Evolutionary conservation across 441 rosid genomes (phyloP).

Genomic region (Pelargonium australe): DNA sequence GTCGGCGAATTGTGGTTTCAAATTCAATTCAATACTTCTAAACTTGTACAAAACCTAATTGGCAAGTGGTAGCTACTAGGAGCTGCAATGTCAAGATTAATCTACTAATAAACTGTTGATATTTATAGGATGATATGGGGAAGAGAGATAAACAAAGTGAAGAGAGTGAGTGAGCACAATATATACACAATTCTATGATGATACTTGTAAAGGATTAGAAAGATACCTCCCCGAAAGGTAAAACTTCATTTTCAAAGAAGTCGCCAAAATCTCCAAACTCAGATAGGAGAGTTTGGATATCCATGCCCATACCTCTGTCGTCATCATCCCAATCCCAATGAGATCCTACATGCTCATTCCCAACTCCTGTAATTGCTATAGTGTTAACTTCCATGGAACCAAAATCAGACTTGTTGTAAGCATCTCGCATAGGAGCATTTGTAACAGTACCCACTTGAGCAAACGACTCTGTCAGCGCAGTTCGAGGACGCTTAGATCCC

Average conservation of each 20-base stretch:
- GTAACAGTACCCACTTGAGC: conserved; percentile 58
- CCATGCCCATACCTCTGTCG: conserved; percentile 81
- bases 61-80: not conserved
- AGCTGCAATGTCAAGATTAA: not conserved
- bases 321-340: conserved; percentile 95
- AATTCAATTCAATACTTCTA: not conserved
- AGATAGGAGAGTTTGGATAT: conserved; percentile 94
- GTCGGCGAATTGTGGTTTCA: not conserved
- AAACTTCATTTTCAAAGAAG: conserved; percentile 87
- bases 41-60: not conserved
- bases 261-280: conserved; percentile 99
- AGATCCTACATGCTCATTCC: conserved; percentile 67
- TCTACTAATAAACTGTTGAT: not conserved
- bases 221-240: conserved; percentile 99
- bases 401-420: conserved; percentile 50
- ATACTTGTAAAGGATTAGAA: conserved; percentile 16
- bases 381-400: conserved; percentile 54
- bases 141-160: conserved; percentile 1
- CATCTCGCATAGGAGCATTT: conserved; percentile 45
- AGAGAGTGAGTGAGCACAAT: too few relatives aligned
- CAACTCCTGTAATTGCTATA: conserved; percentile 58
- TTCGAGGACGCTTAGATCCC: conserved; percentile 87
- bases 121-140: not conserved
- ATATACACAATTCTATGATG: not conserved
- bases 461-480: conserved; percentile 59